phyloP scores from a whole-genome alignment of 371 early-diverging fungal genomes.

The Coemansia sp. region DNA sequence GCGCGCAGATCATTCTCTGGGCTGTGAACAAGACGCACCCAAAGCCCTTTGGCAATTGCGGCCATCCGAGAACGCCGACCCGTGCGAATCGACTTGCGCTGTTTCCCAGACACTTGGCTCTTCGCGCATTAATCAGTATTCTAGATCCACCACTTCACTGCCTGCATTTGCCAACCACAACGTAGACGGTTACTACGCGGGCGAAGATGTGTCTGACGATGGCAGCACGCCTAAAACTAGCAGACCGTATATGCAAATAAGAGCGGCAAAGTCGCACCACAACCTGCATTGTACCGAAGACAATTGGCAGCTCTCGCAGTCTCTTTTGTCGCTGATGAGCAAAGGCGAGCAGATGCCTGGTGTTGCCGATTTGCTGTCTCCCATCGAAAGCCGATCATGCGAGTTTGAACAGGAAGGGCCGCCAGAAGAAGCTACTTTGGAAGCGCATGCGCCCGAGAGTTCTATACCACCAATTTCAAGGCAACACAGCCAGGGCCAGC shows the following conservation, averaged over 20 bases:
- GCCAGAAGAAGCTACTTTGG: conserved; percentile 9
- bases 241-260: neutral
- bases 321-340: conserved; percentile 33
- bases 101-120: neutral
- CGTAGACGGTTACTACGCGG: neutral
- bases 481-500: neutral
- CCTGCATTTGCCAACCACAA: conserved; percentile 9
- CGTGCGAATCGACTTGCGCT: neutral
- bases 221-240: neutral
- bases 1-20: neutral
- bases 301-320: conserved; percentile 17
- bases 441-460: conserved; percentile 9
- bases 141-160: conserved; percentile 40
- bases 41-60: neutral
- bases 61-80: neutral
- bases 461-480: conserved; percentile 4
- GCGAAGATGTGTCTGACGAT: neutral
- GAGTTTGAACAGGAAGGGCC: conserved; percentile 16
- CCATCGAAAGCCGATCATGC: conserved; percentile 12
- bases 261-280: conserved; percentile 41
- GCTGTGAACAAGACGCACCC: neutral
- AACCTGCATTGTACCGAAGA: conserved; percentile 16
- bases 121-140: conserved; percentile 12
- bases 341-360: conserved; percentile 34
- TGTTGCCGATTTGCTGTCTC: conserved; percentile 27